Percentiles rank a stretch among this genome's conserved stretches.
Conservation (phyloP, 1,284 basidiomycete species). For the Austropuccinia psidii region DNA sequence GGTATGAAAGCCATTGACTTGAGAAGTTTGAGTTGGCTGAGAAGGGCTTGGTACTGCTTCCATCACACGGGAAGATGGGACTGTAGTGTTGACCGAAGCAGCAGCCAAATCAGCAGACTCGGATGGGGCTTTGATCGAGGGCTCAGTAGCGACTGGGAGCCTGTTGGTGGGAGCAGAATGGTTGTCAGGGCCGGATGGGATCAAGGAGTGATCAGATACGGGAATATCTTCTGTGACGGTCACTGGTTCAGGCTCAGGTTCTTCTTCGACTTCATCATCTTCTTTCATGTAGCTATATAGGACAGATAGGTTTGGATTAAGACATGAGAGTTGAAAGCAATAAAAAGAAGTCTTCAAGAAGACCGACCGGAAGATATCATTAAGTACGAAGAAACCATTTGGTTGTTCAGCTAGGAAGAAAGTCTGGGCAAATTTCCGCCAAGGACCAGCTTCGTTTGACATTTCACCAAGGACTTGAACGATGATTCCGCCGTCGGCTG, state of each 20-base stretch:
- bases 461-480: conserved; percentile 99
- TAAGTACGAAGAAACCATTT: conserved; percentile 98
- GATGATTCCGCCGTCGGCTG: conserved; percentile 89
- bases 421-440: conserved; percentile 98
- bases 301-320: neutral
- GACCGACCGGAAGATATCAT: conserved; percentile 90
- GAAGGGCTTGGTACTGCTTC: neutral
- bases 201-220: conserved; percentile 22
- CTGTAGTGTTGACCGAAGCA: neutral
- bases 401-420: conserved; percentile 99
- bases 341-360: neutral
- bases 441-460: conserved; percentile 75
- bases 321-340: neutral
- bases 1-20: conserved; percentile 32
- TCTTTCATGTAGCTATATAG: conserved; percentile 28
- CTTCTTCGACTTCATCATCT: conserved; percentile 33
- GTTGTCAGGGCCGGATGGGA: neutral
- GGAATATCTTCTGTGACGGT: conserved; percentile 42
- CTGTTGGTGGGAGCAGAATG: neutral
- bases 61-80: neutral
- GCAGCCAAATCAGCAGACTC: neutral
- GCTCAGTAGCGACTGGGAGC: neutral
- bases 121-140: neutral
- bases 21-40: neutral
- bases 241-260: conserved; percentile 47